Percentiles rank a stretch among this genome's conserved stretches.
These are phyloP conservation scores for Eucalyptus lansdowneana DNA, from an alignment of 345 rosid genomes.

Conservation along the genomic window DNA sequence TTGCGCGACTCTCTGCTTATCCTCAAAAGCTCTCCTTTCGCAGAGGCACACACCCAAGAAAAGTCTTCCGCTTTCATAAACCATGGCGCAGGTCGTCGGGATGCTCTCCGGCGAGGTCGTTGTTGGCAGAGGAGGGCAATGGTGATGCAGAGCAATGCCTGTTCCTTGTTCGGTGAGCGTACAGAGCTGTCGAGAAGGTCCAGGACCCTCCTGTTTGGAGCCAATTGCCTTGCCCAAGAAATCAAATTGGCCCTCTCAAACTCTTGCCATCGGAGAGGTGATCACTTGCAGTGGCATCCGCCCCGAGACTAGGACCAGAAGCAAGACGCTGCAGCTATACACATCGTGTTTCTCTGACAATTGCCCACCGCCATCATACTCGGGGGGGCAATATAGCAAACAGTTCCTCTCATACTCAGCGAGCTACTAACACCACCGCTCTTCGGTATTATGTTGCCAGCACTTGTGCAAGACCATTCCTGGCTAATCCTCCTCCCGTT, in stretches of 20 bases:
- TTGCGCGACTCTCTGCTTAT: neutral
- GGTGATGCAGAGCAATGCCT: slow-evolving; percentile 63
- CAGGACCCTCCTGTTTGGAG: slow-evolving; percentile 52
- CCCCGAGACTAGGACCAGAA: slow-evolving; percentile 73
- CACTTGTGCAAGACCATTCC: slow-evolving; percentile 34
- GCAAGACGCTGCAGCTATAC: slow-evolving; percentile 58
- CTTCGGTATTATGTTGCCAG: slow-evolving; percentile 1
- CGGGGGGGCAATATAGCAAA: slow-evolving; percentile 87
- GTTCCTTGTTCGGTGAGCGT: slow-evolving; percentile 36
- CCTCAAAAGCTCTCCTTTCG: neutral
- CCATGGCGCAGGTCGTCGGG: too few relatives aligned
- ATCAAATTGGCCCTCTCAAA: slow-evolving; percentile 69
- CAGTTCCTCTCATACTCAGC: slow-evolving; percentile 90
- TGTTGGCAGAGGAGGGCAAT: slow-evolving; percentile 77
- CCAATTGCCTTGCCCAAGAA: slow-evolving; percentile 80
- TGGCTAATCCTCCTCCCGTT: slow-evolving; percentile 34
- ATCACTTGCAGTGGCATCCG: slow-evolving; percentile 68
- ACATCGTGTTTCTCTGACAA: slow-evolving; percentile 77
- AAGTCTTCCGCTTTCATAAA: neutral
- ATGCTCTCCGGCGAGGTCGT: neutral
- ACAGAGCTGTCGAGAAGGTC: slow-evolving; percentile 64
- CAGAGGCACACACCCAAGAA: neutral
- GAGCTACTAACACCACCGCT: slow-evolving; percentile 73
- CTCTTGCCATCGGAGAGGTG: slow-evolving; percentile 53
- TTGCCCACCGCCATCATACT: slow-evolving; percentile 50